These are phyloP conservation scores for Myxozyma kluyveri DNA, from an alignment of 805 yeast species.

Conservation along the genomic window DNA sequence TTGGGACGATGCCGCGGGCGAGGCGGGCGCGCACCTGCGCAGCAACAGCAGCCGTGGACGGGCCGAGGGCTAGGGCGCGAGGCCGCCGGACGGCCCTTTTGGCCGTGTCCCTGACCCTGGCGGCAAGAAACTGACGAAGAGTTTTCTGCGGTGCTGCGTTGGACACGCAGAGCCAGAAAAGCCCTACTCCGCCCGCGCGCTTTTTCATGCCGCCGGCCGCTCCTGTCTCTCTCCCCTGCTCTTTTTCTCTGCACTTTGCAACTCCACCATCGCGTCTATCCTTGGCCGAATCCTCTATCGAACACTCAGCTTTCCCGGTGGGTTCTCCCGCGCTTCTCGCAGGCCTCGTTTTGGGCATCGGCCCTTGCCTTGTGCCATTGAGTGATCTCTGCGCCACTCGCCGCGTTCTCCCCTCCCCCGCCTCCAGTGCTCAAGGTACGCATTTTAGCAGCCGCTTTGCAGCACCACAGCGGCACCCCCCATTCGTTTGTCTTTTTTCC, in stretches of 20 bases:
- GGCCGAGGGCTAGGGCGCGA: background rate
- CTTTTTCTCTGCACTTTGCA: background rate
- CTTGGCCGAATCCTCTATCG: background rate
- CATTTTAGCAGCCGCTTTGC: too few relatives aligned
- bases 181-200: background rate
- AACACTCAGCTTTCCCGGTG: background rate
- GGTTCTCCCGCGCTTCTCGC: background rate
- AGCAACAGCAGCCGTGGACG: background rate
- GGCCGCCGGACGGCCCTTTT: background rate
- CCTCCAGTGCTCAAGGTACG: too few relatives aligned
- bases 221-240: conserved; percentile 1
- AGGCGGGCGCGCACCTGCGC: background rate
- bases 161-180: background rate
- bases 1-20: too few relatives aligned
- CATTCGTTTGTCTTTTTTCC: too few relatives aligned
- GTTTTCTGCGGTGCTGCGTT: too few relatives aligned
- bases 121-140: too few relatives aligned
- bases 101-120: too few relatives aligned
- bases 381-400: background rate
- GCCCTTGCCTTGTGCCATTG: background rate
- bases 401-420: background rate
- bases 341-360: background rate
- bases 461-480: too few relatives aligned
- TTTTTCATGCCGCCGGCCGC: background rate
- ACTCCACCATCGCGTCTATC: conserved; percentile 2